A percentile compares a stretch with the other conserved stretches of the same genome.
Conservation (phyloP, 495 filamentous ascomycete species). For the Cairneyella variabilis region DNA sequence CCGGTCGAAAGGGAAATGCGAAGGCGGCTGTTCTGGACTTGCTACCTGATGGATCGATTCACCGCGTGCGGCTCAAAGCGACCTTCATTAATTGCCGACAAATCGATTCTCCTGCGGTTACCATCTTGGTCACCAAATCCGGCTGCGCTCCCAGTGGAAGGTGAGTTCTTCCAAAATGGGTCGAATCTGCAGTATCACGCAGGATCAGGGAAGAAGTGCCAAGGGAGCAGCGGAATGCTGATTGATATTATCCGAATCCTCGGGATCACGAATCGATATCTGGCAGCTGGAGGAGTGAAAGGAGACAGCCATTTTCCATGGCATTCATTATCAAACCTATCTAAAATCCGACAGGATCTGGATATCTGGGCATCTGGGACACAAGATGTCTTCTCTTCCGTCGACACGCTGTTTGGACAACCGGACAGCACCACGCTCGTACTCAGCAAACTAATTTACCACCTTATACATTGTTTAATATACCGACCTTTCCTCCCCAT, state of each 20-base stretch:
- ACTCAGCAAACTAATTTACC: constrained; percentile 79
- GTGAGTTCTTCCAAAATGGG: constrained; percentile 67
- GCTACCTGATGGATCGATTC: constrained; percentile 79
- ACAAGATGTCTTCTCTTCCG: constrained; percentile 61
- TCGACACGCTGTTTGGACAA: constrained; percentile 66
- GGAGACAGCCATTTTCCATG: constrained; percentile 86
- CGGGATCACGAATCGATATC: constrained; percentile 77
- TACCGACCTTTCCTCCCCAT: constrained; percentile 84
- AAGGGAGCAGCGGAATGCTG: constrained; percentile 64
- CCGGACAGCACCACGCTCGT: constrained; percentile 73
- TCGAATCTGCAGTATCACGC: constrained; percentile 29
- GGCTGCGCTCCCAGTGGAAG: constrained; percentile 43
- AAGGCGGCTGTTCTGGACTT: constrained; percentile 76
- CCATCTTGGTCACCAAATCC: constrained; percentile 44
- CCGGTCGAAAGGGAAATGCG: constrained; percentile 67
- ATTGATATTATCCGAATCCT: constrained; percentile 80
- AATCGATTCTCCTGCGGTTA: constrained; percentile 66
- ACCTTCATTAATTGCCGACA: constrained; percentile 70
- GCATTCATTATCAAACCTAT: constrained; percentile 79
- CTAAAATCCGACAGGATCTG: constrained; percentile 79
- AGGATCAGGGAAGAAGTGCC: constrained; percentile 60
- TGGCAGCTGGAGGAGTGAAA: constrained; percentile 80
- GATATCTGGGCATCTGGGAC: constrained; percentile 82
- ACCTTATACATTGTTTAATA: constrained; percentile 78
- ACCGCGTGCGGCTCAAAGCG: constrained; percentile 73